Base-by-base conservation (phyloP, 2,329 filamentous ascomycete species). In the Cadophora luteo-olivacea region DNA sequence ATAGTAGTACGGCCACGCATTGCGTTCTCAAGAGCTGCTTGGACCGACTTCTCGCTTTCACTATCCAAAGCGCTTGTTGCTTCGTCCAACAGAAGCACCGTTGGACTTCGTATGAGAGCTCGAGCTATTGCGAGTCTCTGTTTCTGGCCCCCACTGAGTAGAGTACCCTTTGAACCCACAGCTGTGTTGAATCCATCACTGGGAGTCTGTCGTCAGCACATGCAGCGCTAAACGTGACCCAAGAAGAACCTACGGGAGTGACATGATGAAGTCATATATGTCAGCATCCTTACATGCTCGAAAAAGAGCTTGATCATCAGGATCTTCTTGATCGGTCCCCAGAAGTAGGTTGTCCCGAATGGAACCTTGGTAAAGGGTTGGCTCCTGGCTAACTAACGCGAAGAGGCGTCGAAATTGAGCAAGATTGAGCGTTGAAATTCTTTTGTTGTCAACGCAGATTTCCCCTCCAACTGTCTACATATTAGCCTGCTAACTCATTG, bases 121-220 rank as follows among this genome's bases (percentile, higher is more conserved):
- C 95, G 89, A 2, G 95, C 94, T 77, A 98, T 97, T 62, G 74
- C 94, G 51, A 97, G 90, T 68, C 95, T 91, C 80, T 98, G 95
- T 78, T 97, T 97, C 80, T 97, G 95, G 0, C 95, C 95, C 62
- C 95, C 95, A 2, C 91, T 94, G 11, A 97, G 82, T 76, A 97
- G 86, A 11, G 88, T 85, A 61, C 94, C 95, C 82, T 97, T 97
- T 79, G 86, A 92, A 29, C 95, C 95, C 33, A 97, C 93, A 1
- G 93, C 77, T 0, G 94, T 97, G 76, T 90, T 87, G 82, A 97
- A 93, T 19, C 92, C 93, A 1, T 97, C 92, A 24, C 29, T 61
- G 5, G 14, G 64, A 66, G 22, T 36, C 29, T 33, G 61, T 24
- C 64, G 3, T 24, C 7, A 51, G 22, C 14, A 12, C 58, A 41